Base-by-base conservation (phyloP, 768 basidiomycete species). In the Termitomyces sp. region DNA sequence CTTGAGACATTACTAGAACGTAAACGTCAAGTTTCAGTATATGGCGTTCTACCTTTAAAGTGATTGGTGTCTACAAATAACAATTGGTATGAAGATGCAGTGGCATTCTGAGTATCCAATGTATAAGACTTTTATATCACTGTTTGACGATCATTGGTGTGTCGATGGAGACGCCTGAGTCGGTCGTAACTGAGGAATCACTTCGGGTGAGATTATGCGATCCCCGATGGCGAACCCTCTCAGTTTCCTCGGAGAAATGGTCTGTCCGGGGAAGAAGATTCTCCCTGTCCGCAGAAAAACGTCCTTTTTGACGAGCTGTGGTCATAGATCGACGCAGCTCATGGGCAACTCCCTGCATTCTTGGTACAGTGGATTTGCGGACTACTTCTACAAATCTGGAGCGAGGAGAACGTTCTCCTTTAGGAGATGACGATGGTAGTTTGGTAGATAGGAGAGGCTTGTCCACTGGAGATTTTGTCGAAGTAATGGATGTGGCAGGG, bases 401-500 rank as follows among this genome's bases (percentile, higher is more conserved):
- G 29, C 53, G 56, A 39, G 56, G 15, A 23, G 41, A 50, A 12
- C 3, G 51, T 25, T 41, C 29, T 49, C 27, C 56, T 31, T n/a
- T 31, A 29, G 18, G 3, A 13, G 20, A 60, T 52, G 13, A 56
- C 61, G 33, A 51, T 39, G n/a, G 41, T 3, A 32, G 47, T 38
- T 16, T 57, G 16, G 23, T 7, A 12, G 54, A 56, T 31, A 56
- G 27, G 2, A 48, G 33, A 13, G 52, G 23, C 22, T 41, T 52
- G 16, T 63, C 56, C 16, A 55, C 52, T 5, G 71, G 67, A 27
- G 68, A 57, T 1, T 68, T 66, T 7, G 77, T 68, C 0, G 76
- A 64, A 3, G 79, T 70, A 53, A 83, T 81, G n/a, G 74, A 67
- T 7, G 69, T 60, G 5, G 75, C 50, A 1, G 81, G 77, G 10